Percentiles rank a stretch among this genome's conserved stretches.
Conservation (phyloP, 106 monocot species). For the Dioscorea alata region DNA sequence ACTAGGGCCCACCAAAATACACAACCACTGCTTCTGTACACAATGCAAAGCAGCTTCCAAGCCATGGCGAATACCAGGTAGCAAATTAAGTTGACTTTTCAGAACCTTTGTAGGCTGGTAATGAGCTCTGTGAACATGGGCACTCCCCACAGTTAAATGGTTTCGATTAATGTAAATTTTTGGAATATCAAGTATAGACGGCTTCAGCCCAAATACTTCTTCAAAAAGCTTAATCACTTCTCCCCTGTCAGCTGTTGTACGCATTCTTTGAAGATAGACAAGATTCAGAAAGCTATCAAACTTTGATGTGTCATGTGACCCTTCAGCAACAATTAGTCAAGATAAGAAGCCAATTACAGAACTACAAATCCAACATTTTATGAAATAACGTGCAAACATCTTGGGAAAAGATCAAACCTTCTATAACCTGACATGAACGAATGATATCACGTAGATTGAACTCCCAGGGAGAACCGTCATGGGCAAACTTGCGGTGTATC, state of each 20-base stretch:
- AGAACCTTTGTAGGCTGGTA: slow-evolving; percentile 51
- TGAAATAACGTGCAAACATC: not conserved
- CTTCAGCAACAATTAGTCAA: slow-evolving; percentile 20
- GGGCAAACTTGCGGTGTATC: slow-evolving; percentile 72
- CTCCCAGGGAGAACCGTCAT: slow-evolving; percentile 95
- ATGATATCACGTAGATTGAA: slow-evolving; percentile 97
- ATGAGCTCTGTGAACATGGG: slow-evolving; percentile 48
- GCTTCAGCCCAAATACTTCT: slow-evolving; percentile 55
- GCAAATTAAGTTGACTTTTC: slow-evolving; percentile 40
- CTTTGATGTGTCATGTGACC: slow-evolving; percentile 26
- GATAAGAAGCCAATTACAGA: not conserved
- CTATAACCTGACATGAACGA: slow-evolving; percentile 87
- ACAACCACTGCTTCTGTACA: slow-evolving; percentile 65
- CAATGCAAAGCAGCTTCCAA: slow-evolving; percentile 78
- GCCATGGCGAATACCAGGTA: slow-evolving; percentile 37
- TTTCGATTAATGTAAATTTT: slow-evolving; percentile 46
- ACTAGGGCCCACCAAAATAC: slow-evolving; percentile 80
- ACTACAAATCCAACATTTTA: not conserved
- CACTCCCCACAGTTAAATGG: slow-evolving; percentile 53
- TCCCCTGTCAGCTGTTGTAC: slow-evolving; percentile 63
- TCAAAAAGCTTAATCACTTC: slow-evolving; percentile 70
- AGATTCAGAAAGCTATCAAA: slow-evolving; percentile 57
- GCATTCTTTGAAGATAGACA: slow-evolving; percentile 83
- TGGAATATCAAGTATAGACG: slow-evolving; percentile 37
- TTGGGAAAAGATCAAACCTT: slow-evolving; percentile 36